phyloP scores from a whole-genome alignment of 2,329 filamentous ascomycete genomes.

The Ambrosiella beaveri region DNA sequence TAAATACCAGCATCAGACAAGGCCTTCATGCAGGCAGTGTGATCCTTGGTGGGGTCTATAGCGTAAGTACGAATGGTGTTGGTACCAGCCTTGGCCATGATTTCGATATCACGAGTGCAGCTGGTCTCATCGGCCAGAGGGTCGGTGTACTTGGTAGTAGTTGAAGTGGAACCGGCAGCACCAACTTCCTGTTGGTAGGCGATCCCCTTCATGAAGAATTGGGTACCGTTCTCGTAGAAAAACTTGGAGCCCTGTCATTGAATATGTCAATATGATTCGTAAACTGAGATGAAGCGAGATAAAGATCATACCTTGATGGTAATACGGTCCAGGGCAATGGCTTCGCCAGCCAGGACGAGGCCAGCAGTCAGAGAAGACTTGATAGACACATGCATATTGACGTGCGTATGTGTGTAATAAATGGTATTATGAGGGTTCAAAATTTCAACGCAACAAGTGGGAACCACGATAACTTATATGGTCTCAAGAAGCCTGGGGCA shows the following conservation, averaged over 20 bases:
- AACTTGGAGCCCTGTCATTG: conserved; percentile 54
- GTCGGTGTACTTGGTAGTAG: conserved; percentile 48
- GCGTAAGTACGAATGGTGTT: conserved; percentile 95
- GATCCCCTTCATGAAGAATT: conserved; percentile 73
- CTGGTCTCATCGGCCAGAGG: conserved; percentile 54
- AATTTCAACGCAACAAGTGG: background rate
- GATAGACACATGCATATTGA: conserved; percentile 18
- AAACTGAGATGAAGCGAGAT: background rate
- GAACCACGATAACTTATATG: background rate
- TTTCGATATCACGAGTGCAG: conserved; percentile 76
- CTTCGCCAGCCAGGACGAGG: conserved; percentile 25
- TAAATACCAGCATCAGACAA: conserved; percentile 82
- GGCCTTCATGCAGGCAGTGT: conserved; percentile 68
- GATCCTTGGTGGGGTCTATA: conserved; percentile 62
- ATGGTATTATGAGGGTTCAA: background rate
- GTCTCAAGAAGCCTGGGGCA: background rate
- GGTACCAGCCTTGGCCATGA: conserved; percentile 60
- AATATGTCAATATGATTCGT: conserved; percentile 1
- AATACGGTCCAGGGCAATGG: conserved; percentile 37
- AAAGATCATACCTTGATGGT: conserved; percentile 43
- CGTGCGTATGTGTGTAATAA: background rate
- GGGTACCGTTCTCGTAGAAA: conserved; percentile 60
- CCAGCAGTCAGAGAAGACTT: conserved; percentile 21
- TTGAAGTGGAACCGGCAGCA: conserved; percentile 33
- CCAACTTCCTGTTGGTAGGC: conserved; percentile 78